phyloP scores from a whole-genome alignment of 176 grass and related monocot genomes.

The Hordeum marinum region DNA sequence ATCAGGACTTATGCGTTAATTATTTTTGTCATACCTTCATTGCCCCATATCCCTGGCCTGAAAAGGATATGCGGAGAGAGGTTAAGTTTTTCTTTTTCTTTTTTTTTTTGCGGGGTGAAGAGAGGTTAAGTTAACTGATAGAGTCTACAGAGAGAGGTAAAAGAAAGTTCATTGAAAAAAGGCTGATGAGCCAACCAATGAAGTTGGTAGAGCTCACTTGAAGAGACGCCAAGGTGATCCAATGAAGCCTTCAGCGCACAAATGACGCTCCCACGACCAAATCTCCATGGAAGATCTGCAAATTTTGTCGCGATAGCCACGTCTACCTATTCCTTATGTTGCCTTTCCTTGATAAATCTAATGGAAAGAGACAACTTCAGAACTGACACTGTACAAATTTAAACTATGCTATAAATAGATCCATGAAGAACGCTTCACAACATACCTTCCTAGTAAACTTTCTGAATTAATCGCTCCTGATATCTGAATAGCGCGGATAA shows the following conservation, averaged over 20 bases:
- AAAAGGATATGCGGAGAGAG: slow-evolving; percentile 12
- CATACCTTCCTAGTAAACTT: no score
- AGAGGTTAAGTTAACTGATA: not conserved
- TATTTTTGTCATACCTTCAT: slow-evolving; percentile 45
- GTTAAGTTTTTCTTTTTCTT: no score
- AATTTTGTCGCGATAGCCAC: no score
- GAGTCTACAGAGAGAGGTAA: not conserved
- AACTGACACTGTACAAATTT: no score
- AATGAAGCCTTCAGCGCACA: slow-evolving; percentile 62
- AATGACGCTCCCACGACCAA: slow-evolving; percentile 64
- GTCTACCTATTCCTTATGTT: no score
- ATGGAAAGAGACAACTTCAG: no score
- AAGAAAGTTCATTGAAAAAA: not conserved
- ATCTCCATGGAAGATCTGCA: slow-evolving; percentile 62
- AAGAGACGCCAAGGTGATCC: slow-evolving; percentile 51
- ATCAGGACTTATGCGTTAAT: not conserved
- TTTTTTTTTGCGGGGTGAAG: no score
- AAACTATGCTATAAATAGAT: no score
- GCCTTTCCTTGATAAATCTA: no score
- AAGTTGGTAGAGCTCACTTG: slow-evolving; percentile 81
- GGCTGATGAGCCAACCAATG: slow-evolving; percentile 51
- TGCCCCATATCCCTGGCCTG: slow-evolving; percentile 88
- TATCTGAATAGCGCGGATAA: no score
- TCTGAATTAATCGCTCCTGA: no score
- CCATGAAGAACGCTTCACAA: no score